Evolutionary conservation across 1,139 yeast genomes (phyloP), one percentile per base, ranked within the genome.

Genomic region (Kodamaea sp.): DNA sequence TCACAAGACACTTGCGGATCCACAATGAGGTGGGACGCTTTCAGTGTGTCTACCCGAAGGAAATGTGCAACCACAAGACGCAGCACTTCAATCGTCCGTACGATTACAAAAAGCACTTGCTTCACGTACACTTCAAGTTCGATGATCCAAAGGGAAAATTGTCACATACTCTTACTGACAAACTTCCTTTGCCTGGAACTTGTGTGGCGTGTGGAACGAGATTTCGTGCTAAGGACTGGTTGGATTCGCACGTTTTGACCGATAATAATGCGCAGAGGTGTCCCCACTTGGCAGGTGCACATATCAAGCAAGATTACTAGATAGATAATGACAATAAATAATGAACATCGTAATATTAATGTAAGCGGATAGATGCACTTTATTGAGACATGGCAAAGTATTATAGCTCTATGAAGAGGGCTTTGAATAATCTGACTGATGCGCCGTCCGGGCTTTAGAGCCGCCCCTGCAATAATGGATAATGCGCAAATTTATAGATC

Each of bases 11-110:
- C 45, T 58, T 70, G 60, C 55, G 76, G 32, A 70, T 66, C 29
- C 76, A 70, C 48, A 69, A 70, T 43, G 73, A 67, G 35, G 52
- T 65, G n/a, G 75, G 76, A 2, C 46, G 76, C 13, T 70, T 70
- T 41, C 68, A 64, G 47, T 70, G 76, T 46, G 70, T 69, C 16
- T 70, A 63, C 41, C 75, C 76, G 1, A 59, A 60, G 31, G 51
- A 47, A 13, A 59, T 57, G 59, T 70, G 76, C 49, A 66, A 57
- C 41, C 76, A 70, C 45, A 66, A 67, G 42, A 68, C 74, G 0
- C 67, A 70, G 29, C 59, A 70, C 39, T 70, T 70, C 42, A 70
- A 70, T 46, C 56, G 76, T 27, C 76, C 76, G 2, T 70, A 70
- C 44, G 76, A 70, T 48, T 70, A 66, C 56, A 70, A 70, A 42